Evolutionary conservation across 1,284 basidiomycete species (phyloP).

Genomic region (Takashimella koratensis): DNA sequence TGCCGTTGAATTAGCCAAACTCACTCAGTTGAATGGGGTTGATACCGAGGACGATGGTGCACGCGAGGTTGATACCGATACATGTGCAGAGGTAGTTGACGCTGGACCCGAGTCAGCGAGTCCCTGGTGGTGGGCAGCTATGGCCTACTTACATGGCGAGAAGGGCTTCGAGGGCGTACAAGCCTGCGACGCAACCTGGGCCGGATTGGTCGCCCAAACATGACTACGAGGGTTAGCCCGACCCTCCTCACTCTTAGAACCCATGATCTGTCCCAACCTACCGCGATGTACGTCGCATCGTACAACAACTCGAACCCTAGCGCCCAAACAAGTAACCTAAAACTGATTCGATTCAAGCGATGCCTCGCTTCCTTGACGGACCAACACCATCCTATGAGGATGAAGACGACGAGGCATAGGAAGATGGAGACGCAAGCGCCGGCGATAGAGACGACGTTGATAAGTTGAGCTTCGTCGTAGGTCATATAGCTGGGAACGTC

Average conservation of each 20-base stretch:
- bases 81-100: constrained; percentile 37
- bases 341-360: constrained; percentile 32
- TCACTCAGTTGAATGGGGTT: constrained; percentile 29
- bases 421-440: constrained; percentile 15
- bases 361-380: constrained; percentile 15
- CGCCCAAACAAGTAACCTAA: constrained; percentile 30
- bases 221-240: not conserved
- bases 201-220: not conserved
- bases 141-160: constrained; percentile 25
- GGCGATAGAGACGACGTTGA: not conserved
- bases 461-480: not conserved
- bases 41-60: constrained; percentile 33
- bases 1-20: constrained; percentile 1
- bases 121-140: not conserved
- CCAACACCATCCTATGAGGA: constrained; percentile 13
- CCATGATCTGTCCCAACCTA: constrained; percentile 4
- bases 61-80: constrained; percentile 37
- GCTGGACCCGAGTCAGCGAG: constrained; percentile 11
- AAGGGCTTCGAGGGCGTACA: constrained; percentile 31
- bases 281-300: constrained; percentile 25
- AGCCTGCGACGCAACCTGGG: constrained; percentile 17
- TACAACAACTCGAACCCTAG: constrained; percentile 35
- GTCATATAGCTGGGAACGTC: not conserved
- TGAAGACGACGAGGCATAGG: constrained; percentile 11
- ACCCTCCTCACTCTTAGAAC: constrained; percentile 9